Base-by-base conservation (phyloP, 306 rosid species). In the Dryas octopetala region DNA sequence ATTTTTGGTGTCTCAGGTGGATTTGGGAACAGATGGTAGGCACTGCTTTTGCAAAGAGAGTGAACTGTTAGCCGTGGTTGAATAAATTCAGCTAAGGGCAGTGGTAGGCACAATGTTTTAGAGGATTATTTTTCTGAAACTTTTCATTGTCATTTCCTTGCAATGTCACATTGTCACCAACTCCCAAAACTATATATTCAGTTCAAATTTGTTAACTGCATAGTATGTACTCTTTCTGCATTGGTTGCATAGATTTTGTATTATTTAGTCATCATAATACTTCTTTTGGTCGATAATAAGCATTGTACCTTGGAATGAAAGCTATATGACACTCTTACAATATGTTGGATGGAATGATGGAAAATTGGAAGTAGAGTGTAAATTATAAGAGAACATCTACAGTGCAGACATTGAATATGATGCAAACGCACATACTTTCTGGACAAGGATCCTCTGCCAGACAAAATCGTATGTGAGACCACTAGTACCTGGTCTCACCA, bases 41-140 rank as follows among this genome's bases (percentile, higher is more conserved):
- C 97, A 90, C 71, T 89, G 95, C 85, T 95, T 95, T 89, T 88
- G 93, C 75, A 95, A 86, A 82, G 88, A 89, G 64, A 84, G 93
- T 64, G 99, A 95, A 57, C 82, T 95, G 38, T 73, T 92, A 82
- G 98, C 99, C 2, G 86, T 86, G 66, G 97, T 95, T 45, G 97
- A 95, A 82, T 95, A 86, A 82, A 58, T 43, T 60, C 62, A 15
- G 38, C 47, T 0, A 11, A 17, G 4, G 2, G 3, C 38, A 32
- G 1, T 2, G n/a, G 0, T 58, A 58, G 75, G 53, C 28, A 45
- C 40, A 12, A 11, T 12, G 51, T 23, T 9, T 19, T 53, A 9
- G 54, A 11, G 16, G 23, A 5, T 1, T 73, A n/a, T 47, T 73
- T 32, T 60, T n/a, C 8, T 47, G 12, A 28, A 45, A 59, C 60